These are phyloP conservation scores for Stephania cephalantha DNA, from an alignment of 164 flowering plant species.

Conservation along the genomic window DNA sequence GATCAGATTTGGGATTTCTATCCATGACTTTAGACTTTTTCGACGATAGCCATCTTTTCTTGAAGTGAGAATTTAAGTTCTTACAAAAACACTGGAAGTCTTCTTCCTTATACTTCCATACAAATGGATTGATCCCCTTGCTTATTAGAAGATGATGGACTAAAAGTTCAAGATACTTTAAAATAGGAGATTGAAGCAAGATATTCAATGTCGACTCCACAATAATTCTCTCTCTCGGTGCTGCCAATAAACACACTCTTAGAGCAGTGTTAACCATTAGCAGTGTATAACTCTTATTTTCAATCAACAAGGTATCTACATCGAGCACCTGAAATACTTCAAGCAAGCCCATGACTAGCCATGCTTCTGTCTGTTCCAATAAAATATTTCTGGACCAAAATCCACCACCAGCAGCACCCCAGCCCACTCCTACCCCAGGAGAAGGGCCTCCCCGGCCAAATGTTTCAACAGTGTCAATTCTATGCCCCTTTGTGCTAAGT, in stretches of 20 bases:
- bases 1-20: conserved; percentile 8
- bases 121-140: conserved; percentile 22
- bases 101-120: conserved; percentile 48
- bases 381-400: conserved; percentile 67
- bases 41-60: conserved; percentile 54
- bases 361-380: conserved; percentile 54
- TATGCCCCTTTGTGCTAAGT: conserved; percentile 42
- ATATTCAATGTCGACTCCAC: conserved; percentile 52
- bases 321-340: conserved; percentile 26
- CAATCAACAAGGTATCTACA: conserved; percentile 15
- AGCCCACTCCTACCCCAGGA: conserved; percentile 89
- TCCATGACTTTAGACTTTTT: conserved; percentile 32
- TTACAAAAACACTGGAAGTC: conserved; percentile 45
- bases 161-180: conserved; percentile 44
- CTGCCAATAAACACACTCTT: conserved; percentile 38
- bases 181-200: conserved; percentile 45
- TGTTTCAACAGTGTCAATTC: conserved; percentile 46
- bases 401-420: conserved; percentile 92
- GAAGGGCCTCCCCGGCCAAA: conserved; percentile 97
- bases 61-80: conserved; percentile 53
- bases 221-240: conserved; percentile 50
- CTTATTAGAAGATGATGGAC: conserved; percentile 27
- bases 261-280: conserved; percentile 43
- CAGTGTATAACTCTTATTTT: conserved; percentile 26
- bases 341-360: conserved; percentile 47